A percentile compares a stretch with the other conserved stretches of the same genome.
These are phyloP conservation scores for Cetradonia linearis DNA, from an alignment of 495 filamentous ascomycete genomes.

Conservation along the genomic window DNA sequence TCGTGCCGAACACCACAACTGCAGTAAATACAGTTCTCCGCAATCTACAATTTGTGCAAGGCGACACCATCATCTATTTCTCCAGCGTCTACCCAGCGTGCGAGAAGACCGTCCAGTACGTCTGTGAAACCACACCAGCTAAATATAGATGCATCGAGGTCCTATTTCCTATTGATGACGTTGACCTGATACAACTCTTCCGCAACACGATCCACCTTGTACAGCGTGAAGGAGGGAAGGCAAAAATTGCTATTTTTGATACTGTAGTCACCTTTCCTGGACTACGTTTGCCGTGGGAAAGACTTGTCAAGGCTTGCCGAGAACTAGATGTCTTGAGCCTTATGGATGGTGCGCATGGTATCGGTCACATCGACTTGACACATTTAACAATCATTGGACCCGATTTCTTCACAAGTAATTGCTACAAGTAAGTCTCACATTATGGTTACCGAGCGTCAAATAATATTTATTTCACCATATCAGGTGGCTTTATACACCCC, in stretches of 20 bases:
- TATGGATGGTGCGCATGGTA: slow-evolving; percentile 21
- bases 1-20: slow-evolving; percentile 72
- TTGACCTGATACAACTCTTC: slow-evolving; percentile 12
- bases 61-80: slow-evolving; percentile 60
- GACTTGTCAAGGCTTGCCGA: slow-evolving; percentile 41
- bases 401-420: slow-evolving; percentile 59
- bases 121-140: slow-evolving; percentile 45
- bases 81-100: slow-evolving; percentile 68
- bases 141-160: slow-evolving; percentile 25
- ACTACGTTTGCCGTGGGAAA: slow-evolving; percentile 53
- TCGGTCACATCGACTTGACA: slow-evolving; percentile 54
- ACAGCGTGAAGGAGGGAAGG: slow-evolving; percentile 5
- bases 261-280: slow-evolving; percentile 55
- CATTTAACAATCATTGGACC: slow-evolving; percentile 40
- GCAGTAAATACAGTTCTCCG: slow-evolving; percentile 72
- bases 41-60: slow-evolving; percentile 50
- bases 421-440: slow-evolving; percentile 44
- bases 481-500: slow-evolving; percentile 74
- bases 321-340: slow-evolving; percentile 36
- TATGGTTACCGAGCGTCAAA: neutral
- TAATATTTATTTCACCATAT: neutral
- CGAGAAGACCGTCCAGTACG: slow-evolving; percentile 56
- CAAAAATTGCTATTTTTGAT: slow-evolving; percentile 50
- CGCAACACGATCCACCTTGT: neutral
- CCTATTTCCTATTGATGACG: slow-evolving; percentile 11